These are phyloP conservation scores for Monarda citriodora DNA, from an alignment of 305 asterid genomes.

Conservation along the genomic window DNA sequence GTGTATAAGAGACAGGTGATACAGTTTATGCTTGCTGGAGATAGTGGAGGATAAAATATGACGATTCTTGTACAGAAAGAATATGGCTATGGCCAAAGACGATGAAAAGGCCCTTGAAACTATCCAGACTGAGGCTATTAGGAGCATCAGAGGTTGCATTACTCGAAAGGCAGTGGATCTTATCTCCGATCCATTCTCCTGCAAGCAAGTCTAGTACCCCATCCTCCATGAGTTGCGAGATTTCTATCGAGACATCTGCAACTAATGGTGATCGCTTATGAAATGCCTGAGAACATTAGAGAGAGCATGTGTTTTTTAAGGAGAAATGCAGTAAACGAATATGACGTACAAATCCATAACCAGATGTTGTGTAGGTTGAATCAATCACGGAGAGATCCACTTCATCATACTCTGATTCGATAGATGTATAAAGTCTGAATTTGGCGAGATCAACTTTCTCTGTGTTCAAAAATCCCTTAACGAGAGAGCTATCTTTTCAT, in stretches of 20 bases:
- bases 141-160: constrained; percentile 3
- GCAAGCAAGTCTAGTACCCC: constrained; percentile 1
- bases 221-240: constrained; percentile 25
- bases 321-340: neutral
- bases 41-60: too few relatives aligned
- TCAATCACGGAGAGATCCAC: constrained; percentile 35
- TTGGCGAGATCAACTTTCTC: constrained; percentile 24
- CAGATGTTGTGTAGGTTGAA: constrained; percentile 27
- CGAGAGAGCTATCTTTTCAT: constrained; percentile 46
- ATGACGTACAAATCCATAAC: constrained; percentile 44
- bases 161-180: neutral
- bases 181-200: neutral
- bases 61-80: too few relatives aligned
- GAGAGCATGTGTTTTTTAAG: too few relatives aligned
- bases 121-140: constrained; percentile 10
- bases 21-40: too few relatives aligned
- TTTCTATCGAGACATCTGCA: constrained; percentile 34
- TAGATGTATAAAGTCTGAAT: constrained; percentile 23
- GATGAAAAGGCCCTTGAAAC: constrained; percentile 20
- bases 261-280: constrained; percentile 44
- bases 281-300: constrained; percentile 20
- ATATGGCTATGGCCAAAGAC: constrained; percentile 5
- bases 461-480: constrained; percentile 18
- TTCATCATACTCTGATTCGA: constrained; percentile 27
- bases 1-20: too few relatives aligned